Evolutionary conservation across 108 stramenopile genomes (phyloP).

Genomic region (Pseudonitzschia multiseries): DNA sequence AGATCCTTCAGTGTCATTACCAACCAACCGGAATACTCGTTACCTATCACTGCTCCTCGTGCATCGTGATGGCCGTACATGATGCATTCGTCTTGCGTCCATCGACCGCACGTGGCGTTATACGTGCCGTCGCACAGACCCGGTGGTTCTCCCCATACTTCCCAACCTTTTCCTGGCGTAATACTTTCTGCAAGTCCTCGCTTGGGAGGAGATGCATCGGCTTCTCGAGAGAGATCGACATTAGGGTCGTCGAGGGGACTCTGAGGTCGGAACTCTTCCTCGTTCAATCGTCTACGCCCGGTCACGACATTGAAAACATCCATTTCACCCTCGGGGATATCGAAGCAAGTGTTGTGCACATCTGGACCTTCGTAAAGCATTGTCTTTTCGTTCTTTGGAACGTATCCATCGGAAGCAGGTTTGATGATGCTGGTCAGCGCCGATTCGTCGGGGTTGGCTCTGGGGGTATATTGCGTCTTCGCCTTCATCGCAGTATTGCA

Average conservation of each 20-base stretch:
- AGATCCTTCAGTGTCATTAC: constrained; percentile 51
- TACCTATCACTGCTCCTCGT: constrained; percentile 64
- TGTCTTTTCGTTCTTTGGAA: constrained; percentile 40
- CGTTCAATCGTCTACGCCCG: constrained; percentile 29
- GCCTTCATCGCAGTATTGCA: constrained; percentile 63
- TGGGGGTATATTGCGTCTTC: constrained; percentile 70
- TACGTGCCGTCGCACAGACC: constrained; percentile 79
- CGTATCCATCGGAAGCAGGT: constrained; percentile 40
- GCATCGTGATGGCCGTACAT: constrained; percentile 67
- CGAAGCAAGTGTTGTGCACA: constrained; percentile 45
- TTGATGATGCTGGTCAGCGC: constrained; percentile 53
- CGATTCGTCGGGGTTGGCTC: constrained; percentile 62
- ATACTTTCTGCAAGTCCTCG: constrained; percentile 25
- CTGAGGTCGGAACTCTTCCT: neutral
- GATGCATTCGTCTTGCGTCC: constrained; percentile 46
- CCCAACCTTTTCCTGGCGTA: constrained; percentile 70
- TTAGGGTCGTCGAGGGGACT: neutral
- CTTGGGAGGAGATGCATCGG: neutral
- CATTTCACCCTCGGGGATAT: constrained; percentile 54
- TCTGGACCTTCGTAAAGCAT: constrained; percentile 63
- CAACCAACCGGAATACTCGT: constrained; percentile 74
- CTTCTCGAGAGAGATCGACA: neutral
- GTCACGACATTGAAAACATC: constrained; percentile 62
- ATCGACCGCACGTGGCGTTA: constrained; percentile 49
- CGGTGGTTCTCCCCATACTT: constrained; percentile 46